Percentiles rank a stretch among this genome's conserved stretches.
Conservation (phyloP, 2,329 filamentous ascomycete species). For the Pseudophaeomoniella oleicola region DNA sequence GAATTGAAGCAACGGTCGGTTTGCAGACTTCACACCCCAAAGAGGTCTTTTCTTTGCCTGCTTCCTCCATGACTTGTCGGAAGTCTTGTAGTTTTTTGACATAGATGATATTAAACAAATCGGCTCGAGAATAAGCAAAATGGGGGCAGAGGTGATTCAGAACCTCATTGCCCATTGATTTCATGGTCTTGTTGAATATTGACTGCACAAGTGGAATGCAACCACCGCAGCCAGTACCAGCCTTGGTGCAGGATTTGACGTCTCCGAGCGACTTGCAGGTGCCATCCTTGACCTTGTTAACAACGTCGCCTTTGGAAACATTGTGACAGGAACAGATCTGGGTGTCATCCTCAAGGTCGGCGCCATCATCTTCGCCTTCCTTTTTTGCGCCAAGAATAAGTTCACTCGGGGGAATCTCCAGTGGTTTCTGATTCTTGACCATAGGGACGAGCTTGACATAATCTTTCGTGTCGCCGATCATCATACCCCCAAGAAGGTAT, state of each 20-base stretch:
- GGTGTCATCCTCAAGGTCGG: conserved; percentile 69
- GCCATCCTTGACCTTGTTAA: conserved; percentile 57
- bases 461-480: conserved; percentile 86
- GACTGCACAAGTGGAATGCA: conserved; percentile 79
- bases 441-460: conserved; percentile 80
- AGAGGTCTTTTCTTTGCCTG: conserved; percentile 56
- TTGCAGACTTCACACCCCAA: conserved; percentile 80
- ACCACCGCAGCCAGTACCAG: conserved; percentile 78
- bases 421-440: conserved; percentile 66
- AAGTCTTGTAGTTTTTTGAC: conserved; percentile 65
- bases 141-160: conserved; percentile 77
- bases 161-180: conserved; percentile 70
- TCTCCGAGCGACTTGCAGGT: conserved; percentile 69
- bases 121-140: conserved; percentile 68
- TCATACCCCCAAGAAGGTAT: conserved; percentile 87
- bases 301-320: conserved; percentile 71
- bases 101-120: conserved; percentile 80
- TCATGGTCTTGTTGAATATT: conserved; percentile 84
- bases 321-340: conserved; percentile 93
- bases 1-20: conserved; percentile 65
- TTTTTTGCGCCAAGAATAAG: conserved; percentile 69
- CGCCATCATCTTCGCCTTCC: conserved; percentile 57
- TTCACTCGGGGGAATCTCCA: conserved; percentile 66
- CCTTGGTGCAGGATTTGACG: conserved; percentile 81
- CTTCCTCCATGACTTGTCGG: conserved; percentile 61